phyloP scores from a whole-genome alignment of 2,329 filamentous ascomycete genomes.

The Amesomyces nigricolor region DNA sequence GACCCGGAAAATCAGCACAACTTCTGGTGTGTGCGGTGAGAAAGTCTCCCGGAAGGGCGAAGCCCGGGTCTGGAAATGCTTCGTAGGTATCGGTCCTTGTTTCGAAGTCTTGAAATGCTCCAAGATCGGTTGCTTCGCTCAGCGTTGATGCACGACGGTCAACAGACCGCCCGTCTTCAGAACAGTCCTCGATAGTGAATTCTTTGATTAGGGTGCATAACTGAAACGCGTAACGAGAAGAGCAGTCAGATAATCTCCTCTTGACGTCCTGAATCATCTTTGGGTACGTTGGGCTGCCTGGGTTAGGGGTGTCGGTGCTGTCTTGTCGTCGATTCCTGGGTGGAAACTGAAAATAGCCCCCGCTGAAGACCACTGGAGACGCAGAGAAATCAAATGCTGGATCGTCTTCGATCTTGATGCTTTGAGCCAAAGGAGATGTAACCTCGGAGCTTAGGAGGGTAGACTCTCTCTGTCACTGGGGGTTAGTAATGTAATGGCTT shows the following conservation, averaged over 20 bases:
- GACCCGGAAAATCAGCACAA: slow-evolving; percentile 26
- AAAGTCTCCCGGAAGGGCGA: slow-evolving; percentile 46
- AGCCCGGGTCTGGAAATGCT: slow-evolving; percentile 23
- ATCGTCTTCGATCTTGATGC: slow-evolving; percentile 12
- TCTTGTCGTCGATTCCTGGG: slow-evolving; percentile 3
- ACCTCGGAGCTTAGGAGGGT: slow-evolving; percentile 5
- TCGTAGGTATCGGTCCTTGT: slow-evolving; percentile 14
- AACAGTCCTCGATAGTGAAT: slow-evolving; percentile 25
- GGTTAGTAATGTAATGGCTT: not conserved
- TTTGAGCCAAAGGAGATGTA: slow-evolving; percentile 12
- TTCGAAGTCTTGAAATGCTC: not conserved
- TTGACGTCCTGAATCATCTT: slow-evolving; percentile 29
- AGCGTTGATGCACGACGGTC: slow-evolving; percentile 11
- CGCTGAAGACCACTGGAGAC: slow-evolving; percentile 8
- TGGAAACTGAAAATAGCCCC: slow-evolving; percentile 9
- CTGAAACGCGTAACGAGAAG: slow-evolving; percentile 28
- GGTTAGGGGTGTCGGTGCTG: slow-evolving; percentile 15
- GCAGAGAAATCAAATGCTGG: slow-evolving; percentile 12
- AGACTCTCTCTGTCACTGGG: slow-evolving; percentile 9
- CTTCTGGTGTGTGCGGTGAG: slow-evolving; percentile 32
- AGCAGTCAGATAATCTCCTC: slow-evolving; percentile 32
- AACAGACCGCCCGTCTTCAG: slow-evolving; percentile 12
- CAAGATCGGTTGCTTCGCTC: slow-evolving; percentile 6
- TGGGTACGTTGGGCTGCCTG: slow-evolving; percentile 9
- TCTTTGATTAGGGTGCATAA: slow-evolving; percentile 25